phyloP scores from a whole-genome alignment of 1,139 yeast genomes.

The Groenewaldozyma sp. region DNA sequence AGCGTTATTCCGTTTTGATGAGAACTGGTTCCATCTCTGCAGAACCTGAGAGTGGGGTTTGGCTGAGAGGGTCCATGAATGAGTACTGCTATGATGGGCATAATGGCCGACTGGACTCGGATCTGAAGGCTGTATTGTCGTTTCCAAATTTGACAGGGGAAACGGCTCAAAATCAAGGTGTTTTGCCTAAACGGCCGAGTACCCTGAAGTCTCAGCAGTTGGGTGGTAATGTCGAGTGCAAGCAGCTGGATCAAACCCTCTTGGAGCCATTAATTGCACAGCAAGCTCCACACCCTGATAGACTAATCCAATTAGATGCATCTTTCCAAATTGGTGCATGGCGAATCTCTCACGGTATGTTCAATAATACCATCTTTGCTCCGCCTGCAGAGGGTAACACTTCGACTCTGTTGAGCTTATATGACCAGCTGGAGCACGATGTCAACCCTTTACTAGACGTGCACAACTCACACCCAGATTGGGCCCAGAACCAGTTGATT shows the following conservation, averaged over 20 bases:
- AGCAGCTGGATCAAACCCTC: constrained; percentile 13
- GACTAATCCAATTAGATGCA: constrained; percentile 21
- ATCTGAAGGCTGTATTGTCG: constrained; percentile 27
- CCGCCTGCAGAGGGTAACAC: constrained; percentile 38
- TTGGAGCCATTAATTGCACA: constrained; percentile 11
- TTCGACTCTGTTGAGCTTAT: constrained; percentile 38
- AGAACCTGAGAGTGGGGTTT: constrained; percentile 17
- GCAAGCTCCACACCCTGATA: constrained; percentile 17
- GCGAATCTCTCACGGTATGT: constrained; percentile 39
- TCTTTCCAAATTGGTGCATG: constrained; percentile 40
- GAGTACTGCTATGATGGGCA: constrained; percentile 31
- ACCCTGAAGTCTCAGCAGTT: constrained; percentile 19
- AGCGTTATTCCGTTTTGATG: constrained; percentile 56
- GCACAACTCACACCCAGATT: constrained; percentile 39
- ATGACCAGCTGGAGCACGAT: constrained; percentile 27
- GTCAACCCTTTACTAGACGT: constrained; percentile 35
- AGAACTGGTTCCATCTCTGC: constrained; percentile 15
- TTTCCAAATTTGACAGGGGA: constrained; percentile 22
- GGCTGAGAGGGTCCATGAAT: constrained; percentile 33
- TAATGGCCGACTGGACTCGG: constrained; percentile 30
- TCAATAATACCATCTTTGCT: constrained; percentile 42
- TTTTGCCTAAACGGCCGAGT: constrained; percentile 12
- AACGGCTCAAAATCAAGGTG: constrained; percentile 10
- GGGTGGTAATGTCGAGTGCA: constrained; percentile 27
- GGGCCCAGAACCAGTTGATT: constrained; percentile 29